A percentile compares a stretch with the other conserved stretches of the same genome.
Conservation (phyloP, 768 basidiomycete species). For the Antrodiella citrinella region DNA sequence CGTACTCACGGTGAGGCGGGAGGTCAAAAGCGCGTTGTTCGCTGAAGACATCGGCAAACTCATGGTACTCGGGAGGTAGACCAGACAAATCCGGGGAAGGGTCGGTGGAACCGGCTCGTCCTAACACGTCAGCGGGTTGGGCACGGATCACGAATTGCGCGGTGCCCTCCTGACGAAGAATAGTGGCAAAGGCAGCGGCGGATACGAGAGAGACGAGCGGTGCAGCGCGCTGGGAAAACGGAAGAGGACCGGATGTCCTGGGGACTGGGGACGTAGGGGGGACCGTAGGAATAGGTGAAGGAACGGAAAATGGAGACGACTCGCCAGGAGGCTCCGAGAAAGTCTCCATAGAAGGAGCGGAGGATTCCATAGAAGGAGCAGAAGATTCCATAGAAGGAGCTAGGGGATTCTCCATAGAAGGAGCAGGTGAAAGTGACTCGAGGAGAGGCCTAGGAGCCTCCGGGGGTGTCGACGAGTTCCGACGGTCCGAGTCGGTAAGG, state of each 20-base stretch:
- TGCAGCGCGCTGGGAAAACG: background rate
- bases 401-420: background rate
- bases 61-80: conserved; percentile 10
- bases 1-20: conserved; percentile 26
- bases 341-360: background rate
- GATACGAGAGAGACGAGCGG: conserved; percentile 8
- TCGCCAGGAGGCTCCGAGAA: too few species aligned
- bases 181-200: conserved; percentile 6
- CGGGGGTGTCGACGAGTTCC: background rate
- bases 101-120: background rate
- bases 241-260: too few species aligned
- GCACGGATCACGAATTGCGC: background rate
- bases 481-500: background rate
- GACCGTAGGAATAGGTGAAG: too few species aligned
- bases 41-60: conserved; percentile 13
- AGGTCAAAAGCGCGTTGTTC: conserved; percentile 21
- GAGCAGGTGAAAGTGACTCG: background rate
- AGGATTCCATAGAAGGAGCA: background rate
- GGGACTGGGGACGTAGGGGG: too few species aligned
- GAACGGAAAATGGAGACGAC: too few species aligned
- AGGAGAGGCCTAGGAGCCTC: background rate
- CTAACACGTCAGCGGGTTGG: background rate
- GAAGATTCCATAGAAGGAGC: background rate
- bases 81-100: conserved; percentile 3
- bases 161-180: conserved; percentile 1